phyloP scores from a whole-genome alignment of 1,284 basidiomycete genomes.

The Coriolopsis trogii region DNA sequence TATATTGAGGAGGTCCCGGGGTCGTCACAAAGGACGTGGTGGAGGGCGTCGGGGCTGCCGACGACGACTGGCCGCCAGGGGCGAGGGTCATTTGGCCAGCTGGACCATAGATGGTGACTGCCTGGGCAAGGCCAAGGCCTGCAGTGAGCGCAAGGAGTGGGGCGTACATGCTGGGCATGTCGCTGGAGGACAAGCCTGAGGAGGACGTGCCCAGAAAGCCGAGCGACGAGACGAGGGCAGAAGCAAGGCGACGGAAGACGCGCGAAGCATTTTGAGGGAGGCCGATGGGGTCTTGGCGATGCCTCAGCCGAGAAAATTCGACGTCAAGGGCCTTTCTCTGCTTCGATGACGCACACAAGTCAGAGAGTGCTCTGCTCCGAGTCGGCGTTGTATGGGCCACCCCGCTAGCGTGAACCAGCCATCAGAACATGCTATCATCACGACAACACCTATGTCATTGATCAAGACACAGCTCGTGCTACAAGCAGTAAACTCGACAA shows the following conservation, averaged over 20 bases:
- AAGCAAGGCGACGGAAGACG: background rate
- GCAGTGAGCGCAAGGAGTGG: background rate
- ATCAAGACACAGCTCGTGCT: too few species aligned
- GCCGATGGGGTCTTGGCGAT: background rate
- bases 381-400: too few species aligned
- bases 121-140: background rate
- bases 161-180: slow-evolving; percentile 8
- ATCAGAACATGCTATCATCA: background rate
- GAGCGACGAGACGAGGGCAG: background rate
- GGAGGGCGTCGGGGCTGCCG: background rate
- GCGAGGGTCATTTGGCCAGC: slow-evolving; percentile 7
- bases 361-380: too few species aligned
- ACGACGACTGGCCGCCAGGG: background rate
- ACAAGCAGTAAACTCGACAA: background rate
- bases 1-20: slow-evolving; percentile 4
- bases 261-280: background rate
- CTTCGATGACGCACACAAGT: background rate
- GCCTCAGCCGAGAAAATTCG: background rate
- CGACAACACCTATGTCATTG: background rate
- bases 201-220: background rate
- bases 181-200: too few species aligned
- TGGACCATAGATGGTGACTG: slow-evolving; percentile 12
- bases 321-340: too few species aligned
- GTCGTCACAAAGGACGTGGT: slow-evolving; percentile 9
- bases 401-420: background rate